Evolutionary conservation across 257 asterid genomes (phyloP).

Genomic region (Primulina huaijiensis): DNA sequence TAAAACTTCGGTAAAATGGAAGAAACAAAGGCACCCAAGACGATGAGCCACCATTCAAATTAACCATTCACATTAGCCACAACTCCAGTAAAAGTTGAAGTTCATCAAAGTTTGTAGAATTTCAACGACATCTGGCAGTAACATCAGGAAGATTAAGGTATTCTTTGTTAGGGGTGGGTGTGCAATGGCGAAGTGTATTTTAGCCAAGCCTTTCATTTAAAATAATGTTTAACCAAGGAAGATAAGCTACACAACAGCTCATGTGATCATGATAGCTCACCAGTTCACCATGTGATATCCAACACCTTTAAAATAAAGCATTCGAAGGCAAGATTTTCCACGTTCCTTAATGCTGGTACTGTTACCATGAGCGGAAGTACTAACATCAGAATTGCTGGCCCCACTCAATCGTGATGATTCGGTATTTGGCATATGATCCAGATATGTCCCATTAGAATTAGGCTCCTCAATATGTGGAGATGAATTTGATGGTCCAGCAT

Average conservation of each 20-base stretch:
- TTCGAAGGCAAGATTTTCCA: conserved; percentile 60
- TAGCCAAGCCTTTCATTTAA: not conserved
- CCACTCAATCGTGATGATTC: conserved; percentile 38
- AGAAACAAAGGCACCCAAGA: not conserved
- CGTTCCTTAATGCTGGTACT: conserved; percentile 58
- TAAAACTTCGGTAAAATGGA: conserved; percentile 2
- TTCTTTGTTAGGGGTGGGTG: not conserved
- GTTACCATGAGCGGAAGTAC: conserved; percentile 54
- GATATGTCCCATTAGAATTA: conserved; percentile 46
- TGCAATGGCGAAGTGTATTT: no score
- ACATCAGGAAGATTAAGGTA: not conserved
- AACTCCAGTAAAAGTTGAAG: conserved; percentile 3
- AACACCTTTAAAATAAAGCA: conserved; percentile 70
- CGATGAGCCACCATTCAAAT: not conserved
- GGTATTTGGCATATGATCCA: conserved; percentile 38
- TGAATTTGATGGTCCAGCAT: conserved; percentile 39
- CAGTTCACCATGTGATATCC: conserved; percentile 99
- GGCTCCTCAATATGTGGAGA: conserved; percentile 39
- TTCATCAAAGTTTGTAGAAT: not conserved
- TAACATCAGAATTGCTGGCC: conserved; percentile 49
- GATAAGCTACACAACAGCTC: conserved; percentile 13
- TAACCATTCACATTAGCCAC: conserved; percentile 12
- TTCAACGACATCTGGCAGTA: not conserved
- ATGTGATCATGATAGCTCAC: conserved; percentile 44
- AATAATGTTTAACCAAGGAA: conserved; percentile 16